Base-by-base conservation (phyloP, 2,329 filamentous ascomycete genomes). In the Thielaviopsis musarum region DNA sequence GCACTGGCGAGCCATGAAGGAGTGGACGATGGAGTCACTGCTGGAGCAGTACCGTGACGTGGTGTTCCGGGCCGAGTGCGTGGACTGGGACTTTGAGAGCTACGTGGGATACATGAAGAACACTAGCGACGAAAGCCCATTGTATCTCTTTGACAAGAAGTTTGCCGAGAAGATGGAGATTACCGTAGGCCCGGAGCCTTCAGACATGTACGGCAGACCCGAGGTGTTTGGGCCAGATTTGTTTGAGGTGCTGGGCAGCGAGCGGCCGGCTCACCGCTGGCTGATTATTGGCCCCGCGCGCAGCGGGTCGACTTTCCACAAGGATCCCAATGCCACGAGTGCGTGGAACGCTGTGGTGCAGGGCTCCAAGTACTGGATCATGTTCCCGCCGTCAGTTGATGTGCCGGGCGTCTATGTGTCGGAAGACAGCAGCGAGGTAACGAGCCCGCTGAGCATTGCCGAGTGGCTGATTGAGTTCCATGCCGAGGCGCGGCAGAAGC, bases 361-460 rank as follows among this genome's bases (percentile, higher is more conserved):
- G 61, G 93, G 91, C 5, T 82, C 85, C 38, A 97, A 97, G 69
- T 97, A 97, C 75, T 97, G 93, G 91, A 91, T 97, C 70, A 94
- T 97, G 89, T 97, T 97, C 67, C 90, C 89, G 0, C 85, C 87
- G 0, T 82, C 82, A 0, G 80, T 83, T 0, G 77, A 83, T 3
- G 90, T 93, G 6, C 91, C 91, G 0, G 91, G 91, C 3, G 91
- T 97, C 45, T 95, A 86, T 66, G 88, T 96, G 51, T 94, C 88
- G 4, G 78, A 83, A 48, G 93, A 97, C 68, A 86, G 88, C 68
- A 91, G 88, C 67, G 91, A 97, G 71, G 91, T 97, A 56, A 97
- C 91, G 0, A 90, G 86, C 58, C 93, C 91, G 1, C 78, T 97
- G 12, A 95, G 88, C 71, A 96, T 97, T 65, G 89, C 91, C n/a